Conservation (phyloP, 1,284 basidiomycete species). For the Ganoderma lingzhi region DNA sequence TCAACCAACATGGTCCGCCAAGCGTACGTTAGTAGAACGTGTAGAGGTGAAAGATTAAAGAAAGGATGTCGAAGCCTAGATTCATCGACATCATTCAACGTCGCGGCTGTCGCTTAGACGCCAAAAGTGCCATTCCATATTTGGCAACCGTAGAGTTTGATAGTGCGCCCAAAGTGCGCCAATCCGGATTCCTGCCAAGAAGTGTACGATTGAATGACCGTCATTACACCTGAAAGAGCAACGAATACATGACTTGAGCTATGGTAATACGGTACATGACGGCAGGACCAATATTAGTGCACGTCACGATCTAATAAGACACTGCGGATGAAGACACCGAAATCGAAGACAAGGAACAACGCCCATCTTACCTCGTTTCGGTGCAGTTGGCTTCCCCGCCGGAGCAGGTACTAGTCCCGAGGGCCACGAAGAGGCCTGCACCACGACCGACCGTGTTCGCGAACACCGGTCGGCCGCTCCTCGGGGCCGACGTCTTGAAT, state of each 20-base stretch:
- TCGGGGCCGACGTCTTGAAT: slow-evolving; percentile 15
- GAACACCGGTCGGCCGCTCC: slow-evolving; percentile 8
- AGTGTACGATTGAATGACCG: too few relatives aligned
- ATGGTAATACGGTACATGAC: not conserved
- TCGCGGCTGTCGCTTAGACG: too few relatives aligned
- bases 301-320: not conserved
- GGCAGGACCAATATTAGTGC: not conserved
- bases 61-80: not conserved
- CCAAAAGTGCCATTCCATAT: not conserved
- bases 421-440: slow-evolving; percentile 22
- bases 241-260: not conserved
- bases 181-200: too few relatives aligned
- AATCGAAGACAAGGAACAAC: not conserved
- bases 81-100: too few relatives aligned
- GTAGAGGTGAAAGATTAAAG: not conserved
- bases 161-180: not conserved
- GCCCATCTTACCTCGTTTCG: not conserved
- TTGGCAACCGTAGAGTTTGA: slow-evolving; percentile 1
- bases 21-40: not conserved
- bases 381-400: slow-evolving; percentile 20
- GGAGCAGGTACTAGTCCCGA: slow-evolving; percentile 20
- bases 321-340: not conserved
- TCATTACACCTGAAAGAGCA: not conserved
- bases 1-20: not conserved
- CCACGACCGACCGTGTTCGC: slow-evolving; percentile 8